Percentiles rank a stretch among this genome's conserved stretches.
phyloP scores from a whole-genome alignment of 2,329 filamentous ascomycete genomes.

The Sarocladiaceae sp. region DNA sequence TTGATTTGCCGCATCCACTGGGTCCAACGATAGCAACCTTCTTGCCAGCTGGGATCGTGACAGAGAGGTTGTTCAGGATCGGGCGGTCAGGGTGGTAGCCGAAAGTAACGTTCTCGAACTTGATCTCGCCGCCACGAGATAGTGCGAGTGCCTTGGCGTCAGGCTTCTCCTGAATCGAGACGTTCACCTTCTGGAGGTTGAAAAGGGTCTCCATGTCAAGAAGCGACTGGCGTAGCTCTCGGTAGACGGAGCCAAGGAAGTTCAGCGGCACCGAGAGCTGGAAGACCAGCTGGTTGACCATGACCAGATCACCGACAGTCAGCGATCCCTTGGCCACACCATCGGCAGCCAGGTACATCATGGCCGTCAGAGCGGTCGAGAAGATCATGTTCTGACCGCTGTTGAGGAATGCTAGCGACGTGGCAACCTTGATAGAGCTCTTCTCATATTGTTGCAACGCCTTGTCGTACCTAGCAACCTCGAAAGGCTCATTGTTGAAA shows the following conservation, averaged over 20 bases:
- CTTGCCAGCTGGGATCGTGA: conserved; percentile 91
- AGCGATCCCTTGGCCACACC: conserved; percentile 76
- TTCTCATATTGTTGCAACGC: conserved; percentile 82
- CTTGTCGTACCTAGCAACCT: conserved; percentile 83
- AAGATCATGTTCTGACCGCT: conserved; percentile 96
- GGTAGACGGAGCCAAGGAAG: conserved; percentile 96
- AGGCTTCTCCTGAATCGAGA: conserved; percentile 71
- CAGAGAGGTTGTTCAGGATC: conserved; percentile 75
- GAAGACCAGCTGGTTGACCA: conserved; percentile 98
- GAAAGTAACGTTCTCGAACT: conserved; percentile 91
- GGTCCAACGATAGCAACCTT: conserved; percentile 95
- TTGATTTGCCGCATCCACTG: conserved; percentile 94
- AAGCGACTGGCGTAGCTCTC: conserved; percentile 87
- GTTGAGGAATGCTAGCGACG: conserved; percentile 87
- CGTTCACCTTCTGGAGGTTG: conserved; percentile 93
- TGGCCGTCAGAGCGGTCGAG: conserved; percentile 82
- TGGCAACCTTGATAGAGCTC: conserved; percentile 94
- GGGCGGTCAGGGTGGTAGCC: conserved; percentile 82
- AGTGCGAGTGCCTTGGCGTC: conserved; percentile 68
- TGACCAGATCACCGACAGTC: conserved; percentile 92
- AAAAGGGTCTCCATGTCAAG: conserved; percentile 99
- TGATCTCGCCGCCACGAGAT: conserved; percentile 76
- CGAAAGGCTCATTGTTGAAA: conserved; percentile 97
- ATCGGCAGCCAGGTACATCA: conserved; percentile 96
- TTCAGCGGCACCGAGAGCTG: conserved; percentile 95